A percentile compares a stretch with the other conserved stretches of the same genome.
Conservation (phyloP, 2,329 filamentous ascomycete species). For the Diaporthe longicolla region DNA sequence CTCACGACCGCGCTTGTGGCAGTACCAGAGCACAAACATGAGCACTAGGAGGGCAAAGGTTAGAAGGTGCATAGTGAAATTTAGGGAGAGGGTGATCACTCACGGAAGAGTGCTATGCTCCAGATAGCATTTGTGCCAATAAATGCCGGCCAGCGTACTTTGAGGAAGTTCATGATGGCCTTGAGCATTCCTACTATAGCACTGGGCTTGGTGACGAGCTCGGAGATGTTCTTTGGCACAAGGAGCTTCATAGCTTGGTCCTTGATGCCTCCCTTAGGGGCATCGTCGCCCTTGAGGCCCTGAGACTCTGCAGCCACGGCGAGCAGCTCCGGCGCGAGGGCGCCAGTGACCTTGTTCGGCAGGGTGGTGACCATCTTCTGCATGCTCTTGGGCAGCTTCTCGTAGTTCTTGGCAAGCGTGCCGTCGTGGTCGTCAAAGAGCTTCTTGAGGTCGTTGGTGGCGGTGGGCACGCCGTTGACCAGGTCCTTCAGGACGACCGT, state of each 20-base stretch:
- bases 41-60: constrained; percentile 70
- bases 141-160: constrained; percentile 89
- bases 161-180: constrained; percentile 91
- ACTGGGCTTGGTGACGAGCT: constrained; percentile 88
- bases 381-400: constrained; percentile 81
- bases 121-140: constrained; percentile 93
- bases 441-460: constrained; percentile 85
- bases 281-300: constrained; percentile 70
- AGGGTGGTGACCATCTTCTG: constrained; percentile 89
- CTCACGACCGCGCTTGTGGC: constrained; percentile 93
- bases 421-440: constrained; percentile 74
- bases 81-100: constrained; percentile 53
- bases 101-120: constrained; percentile 89
- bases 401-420: constrained; percentile 71
- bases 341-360: constrained; percentile 83
- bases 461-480: constrained; percentile 91
- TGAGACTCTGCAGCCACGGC: constrained; percentile 84
- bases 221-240: constrained; percentile 79
- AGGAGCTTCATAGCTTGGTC: constrained; percentile 77
- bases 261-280: constrained; percentile 56
- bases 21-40: constrained; percentile 97
- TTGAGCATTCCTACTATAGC: constrained; percentile 86
- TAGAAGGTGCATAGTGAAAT: neutral
- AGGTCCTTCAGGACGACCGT: constrained; percentile 93
- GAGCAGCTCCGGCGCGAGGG: constrained; percentile 84